Evolutionary conservation across 306 rosid genomes (phyloP).

Genomic region (Sicyos baderoa): DNA sequence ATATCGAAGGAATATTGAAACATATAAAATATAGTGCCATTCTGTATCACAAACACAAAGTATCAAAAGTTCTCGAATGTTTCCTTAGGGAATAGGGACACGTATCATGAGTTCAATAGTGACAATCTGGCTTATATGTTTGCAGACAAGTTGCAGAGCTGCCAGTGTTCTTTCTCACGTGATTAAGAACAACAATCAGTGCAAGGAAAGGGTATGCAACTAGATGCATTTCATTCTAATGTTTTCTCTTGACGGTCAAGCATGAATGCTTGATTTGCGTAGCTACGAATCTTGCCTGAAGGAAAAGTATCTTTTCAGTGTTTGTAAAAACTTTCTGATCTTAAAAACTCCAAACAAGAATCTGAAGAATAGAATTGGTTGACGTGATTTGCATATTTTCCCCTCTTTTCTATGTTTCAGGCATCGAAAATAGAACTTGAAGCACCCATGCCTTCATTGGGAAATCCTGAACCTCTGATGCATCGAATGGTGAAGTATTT

Average conservation of each 20-base stretch:
- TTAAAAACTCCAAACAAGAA: constrained; percentile 4
- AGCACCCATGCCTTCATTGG: constrained; percentile 63
- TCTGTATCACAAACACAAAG: not conserved
- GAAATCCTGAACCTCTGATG: constrained; percentile 74
- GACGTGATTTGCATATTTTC: not conserved
- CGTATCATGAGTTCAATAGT: not conserved
- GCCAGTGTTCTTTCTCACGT: constrained; percentile 90
- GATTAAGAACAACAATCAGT: constrained; percentile 64
- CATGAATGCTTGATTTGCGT: not conserved
- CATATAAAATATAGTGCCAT: no score
- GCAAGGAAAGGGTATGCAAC: constrained; percentile 86
- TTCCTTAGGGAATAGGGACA: not conserved
- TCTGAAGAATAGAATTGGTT: not conserved
- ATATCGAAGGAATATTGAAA: not conserved
- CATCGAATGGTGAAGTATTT: constrained; percentile 78
- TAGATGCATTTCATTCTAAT: constrained; percentile 15
- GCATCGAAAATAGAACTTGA: constrained; percentile 69
- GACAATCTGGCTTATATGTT: not conserved
- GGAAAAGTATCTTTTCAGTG: not conserved
- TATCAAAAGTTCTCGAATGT: not conserved
- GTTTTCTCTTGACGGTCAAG: constrained; percentile 6
- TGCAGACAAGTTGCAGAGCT: constrained; percentile 89
- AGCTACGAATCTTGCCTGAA: not conserved
- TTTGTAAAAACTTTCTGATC: not conserved
- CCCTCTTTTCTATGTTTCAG: constrained; percentile 32